Percentiles rank a stretch among this genome's conserved stretches.
phyloP scores from a whole-genome alignment of 164 flowering plant species.

The Liquidambar formosana region DNA sequence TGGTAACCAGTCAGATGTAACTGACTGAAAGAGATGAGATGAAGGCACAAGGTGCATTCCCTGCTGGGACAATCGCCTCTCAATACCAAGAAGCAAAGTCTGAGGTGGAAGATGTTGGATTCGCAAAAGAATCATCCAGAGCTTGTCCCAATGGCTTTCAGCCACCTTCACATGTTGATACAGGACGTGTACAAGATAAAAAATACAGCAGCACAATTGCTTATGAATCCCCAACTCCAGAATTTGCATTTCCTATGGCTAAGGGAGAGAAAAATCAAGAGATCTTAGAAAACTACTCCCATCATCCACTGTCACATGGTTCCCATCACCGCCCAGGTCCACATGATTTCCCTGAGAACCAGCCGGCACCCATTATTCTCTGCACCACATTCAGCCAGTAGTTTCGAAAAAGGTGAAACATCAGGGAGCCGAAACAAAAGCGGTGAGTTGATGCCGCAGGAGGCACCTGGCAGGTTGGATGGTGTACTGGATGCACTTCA shows the following conservation, averaged over 20 bases:
- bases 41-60: constrained; percentile 26
- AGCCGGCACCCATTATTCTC: constrained; percentile 4
- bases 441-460: constrained; percentile 32
- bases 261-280: constrained; percentile 29
- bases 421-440: constrained; percentile 23
- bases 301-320: constrained; percentile 10
- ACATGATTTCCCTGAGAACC: constrained; percentile 16
- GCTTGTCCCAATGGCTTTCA: constrained; percentile 14
- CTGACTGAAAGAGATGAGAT: constrained; percentile 70
- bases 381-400: constrained; percentile 12
- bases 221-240: constrained; percentile 28
- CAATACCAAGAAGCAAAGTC: constrained; percentile 24
- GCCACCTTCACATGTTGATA: constrained; percentile 18
- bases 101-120: constrained; percentile 13
- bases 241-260: constrained; percentile 25
- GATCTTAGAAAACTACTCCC: constrained; percentile 11
- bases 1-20: constrained; percentile 74
- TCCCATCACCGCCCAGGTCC: constrained; percentile 6
- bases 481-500: constrained; percentile 69
- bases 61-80: constrained; percentile 14
- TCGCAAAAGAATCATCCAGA: constrained; percentile 18
- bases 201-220: constrained; percentile 15
- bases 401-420: constrained; percentile 11
- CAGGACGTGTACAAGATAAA: constrained; percentile 17
- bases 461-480: constrained; percentile 24